Conservation (phyloP, 2,329 filamentous ascomycete species). For the Phaeophleospora eucalypticola region DNA sequence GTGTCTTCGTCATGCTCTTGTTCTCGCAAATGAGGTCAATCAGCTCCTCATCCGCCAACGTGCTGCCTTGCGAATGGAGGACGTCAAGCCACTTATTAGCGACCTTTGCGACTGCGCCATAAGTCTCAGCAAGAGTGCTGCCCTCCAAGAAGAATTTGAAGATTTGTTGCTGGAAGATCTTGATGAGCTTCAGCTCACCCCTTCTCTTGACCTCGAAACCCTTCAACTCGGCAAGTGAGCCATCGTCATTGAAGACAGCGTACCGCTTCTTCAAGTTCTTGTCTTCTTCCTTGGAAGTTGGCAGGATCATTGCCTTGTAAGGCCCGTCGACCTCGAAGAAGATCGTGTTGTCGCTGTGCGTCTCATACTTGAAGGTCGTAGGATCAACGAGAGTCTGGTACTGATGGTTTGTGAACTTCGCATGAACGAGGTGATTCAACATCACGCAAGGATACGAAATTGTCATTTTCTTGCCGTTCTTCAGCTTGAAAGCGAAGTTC, state of each 20-base stretch:
- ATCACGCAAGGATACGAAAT: slow-evolving; percentile 98
- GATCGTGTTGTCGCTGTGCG: slow-evolving; percentile 96
- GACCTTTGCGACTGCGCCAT: slow-evolving; percentile 85
- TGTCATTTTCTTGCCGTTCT: slow-evolving; percentile 92
- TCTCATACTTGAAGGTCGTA: slow-evolving; percentile 82
- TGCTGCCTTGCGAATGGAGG: slow-evolving; percentile 79
- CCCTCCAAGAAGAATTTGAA: slow-evolving; percentile 99
- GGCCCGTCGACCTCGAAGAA: slow-evolving; percentile 99
- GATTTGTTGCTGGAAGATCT: slow-evolving; percentile 98
- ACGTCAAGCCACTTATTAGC: slow-evolving; percentile 97
- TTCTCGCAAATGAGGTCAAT: slow-evolving; percentile 99
- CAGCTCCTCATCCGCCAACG: slow-evolving; percentile 89
- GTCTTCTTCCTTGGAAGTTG: slow-evolving; percentile 97
- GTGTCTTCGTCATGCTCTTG: slow-evolving; percentile 92
- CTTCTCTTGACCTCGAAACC: slow-evolving; percentile 96
- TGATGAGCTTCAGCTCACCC: slow-evolving; percentile 98
- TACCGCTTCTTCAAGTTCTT: slow-evolving; percentile 99
- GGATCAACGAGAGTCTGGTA: slow-evolving; percentile 86
- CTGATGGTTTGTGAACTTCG: slow-evolving; percentile 91
- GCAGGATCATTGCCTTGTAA: slow-evolving; percentile 94
- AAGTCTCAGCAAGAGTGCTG: slow-evolving; percentile 79
- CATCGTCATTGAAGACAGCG: slow-evolving; percentile 97
- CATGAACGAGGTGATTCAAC: slow-evolving; percentile 96
- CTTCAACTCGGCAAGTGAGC: slow-evolving; percentile 89
- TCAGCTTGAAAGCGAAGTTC: slow-evolving; percentile 90